A percentile compares a stretch with the other conserved stretches of the same genome.
phyloP scores from a whole-genome alignment of 169 alveolate genomes.

The Ichthyophthirius multifiliis region DNA sequence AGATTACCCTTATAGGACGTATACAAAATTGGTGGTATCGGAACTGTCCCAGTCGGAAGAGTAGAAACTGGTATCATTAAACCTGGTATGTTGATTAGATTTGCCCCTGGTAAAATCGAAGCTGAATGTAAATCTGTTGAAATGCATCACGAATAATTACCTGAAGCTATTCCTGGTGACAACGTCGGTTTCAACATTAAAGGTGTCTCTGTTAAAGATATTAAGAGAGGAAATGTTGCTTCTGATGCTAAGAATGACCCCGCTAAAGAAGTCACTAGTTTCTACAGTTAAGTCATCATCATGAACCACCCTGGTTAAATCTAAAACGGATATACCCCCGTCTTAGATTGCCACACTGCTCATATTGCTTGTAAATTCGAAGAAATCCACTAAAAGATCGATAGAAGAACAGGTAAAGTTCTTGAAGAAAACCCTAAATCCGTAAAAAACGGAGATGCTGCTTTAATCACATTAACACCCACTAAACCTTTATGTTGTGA shows the following conservation, averaged over 20 bases:
- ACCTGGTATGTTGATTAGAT: constrained; percentile 87
- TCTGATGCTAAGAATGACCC: constrained; percentile 97
- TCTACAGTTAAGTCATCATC: constrained; percentile 95
- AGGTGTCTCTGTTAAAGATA: constrained; percentile 95
- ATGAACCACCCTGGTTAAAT: constrained; percentile 98
- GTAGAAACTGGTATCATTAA: constrained; percentile 97
- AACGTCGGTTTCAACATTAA: constrained; percentile 97
- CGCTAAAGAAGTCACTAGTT: constrained; percentile 93
- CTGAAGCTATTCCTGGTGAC: constrained; percentile 98
- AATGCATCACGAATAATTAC: constrained; percentile 97
- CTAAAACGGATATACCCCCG: constrained; percentile 97
- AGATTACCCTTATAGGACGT: constrained; percentile 98
- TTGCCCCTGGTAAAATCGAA: constrained; percentile 95
- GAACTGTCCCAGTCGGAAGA: constrained; percentile 99
- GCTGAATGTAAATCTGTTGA: constrained; percentile 98
- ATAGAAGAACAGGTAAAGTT: constrained; percentile 96
- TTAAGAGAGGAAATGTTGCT: constrained; percentile 96
- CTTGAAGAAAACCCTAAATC: constrained; percentile 95
- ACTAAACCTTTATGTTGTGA: constrained; percentile 96
- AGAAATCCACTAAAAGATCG: constrained; percentile 90
- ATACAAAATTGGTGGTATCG: constrained; percentile 99
- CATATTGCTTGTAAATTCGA: constrained; percentile 98
- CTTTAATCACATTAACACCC: constrained; percentile 94
- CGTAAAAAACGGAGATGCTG: constrained; percentile 97
- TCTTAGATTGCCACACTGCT: constrained; percentile 97